Conservation (phyloP, 2,329 filamentous ascomycete species). For the Fusarium sp. region DNA sequence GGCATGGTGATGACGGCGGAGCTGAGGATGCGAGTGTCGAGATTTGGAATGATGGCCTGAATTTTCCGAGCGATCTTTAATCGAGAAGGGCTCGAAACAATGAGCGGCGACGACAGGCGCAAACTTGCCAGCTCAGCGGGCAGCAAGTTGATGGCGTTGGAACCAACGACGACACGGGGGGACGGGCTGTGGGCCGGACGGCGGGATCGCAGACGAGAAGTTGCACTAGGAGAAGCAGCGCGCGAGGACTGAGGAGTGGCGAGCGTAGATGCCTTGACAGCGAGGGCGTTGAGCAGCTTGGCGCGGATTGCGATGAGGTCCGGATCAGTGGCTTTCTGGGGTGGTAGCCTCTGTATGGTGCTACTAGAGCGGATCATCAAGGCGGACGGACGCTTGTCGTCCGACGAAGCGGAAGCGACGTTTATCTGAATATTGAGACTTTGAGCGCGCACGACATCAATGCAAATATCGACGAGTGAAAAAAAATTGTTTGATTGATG, state of each 20-base stretch:
- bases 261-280: constrained; percentile 27
- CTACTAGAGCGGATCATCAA: constrained; percentile 26
- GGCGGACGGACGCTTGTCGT: constrained; percentile 23
- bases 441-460: constrained; percentile 20
- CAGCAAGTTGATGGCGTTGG: constrained; percentile 47
- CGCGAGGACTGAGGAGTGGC: constrained; percentile 25
- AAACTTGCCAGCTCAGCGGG: constrained; percentile 50
- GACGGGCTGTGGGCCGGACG: constrained; percentile 13
- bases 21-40: constrained; percentile 49
- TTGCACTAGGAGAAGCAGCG: constrained; percentile 3
- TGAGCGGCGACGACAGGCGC: constrained; percentile 48
- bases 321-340: constrained; percentile 27
- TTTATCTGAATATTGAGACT: not conserved
- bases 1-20: constrained; percentile 44
- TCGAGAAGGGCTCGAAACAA: constrained; percentile 54
- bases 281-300: constrained; percentile 22
- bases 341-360: constrained; percentile 15
- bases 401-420: constrained; percentile 7
- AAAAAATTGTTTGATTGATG: not conserved
- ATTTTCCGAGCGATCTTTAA: constrained; percentile 49
- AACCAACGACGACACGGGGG: constrained; percentile 51
- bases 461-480: constrained; percentile 17
- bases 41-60: constrained; percentile 49
- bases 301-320: constrained; percentile 30
- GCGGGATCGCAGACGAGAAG: not conserved